Conservation (phyloP, 2,329 filamentous ascomycete species). For the Pseudocercospora ulei region DNA sequence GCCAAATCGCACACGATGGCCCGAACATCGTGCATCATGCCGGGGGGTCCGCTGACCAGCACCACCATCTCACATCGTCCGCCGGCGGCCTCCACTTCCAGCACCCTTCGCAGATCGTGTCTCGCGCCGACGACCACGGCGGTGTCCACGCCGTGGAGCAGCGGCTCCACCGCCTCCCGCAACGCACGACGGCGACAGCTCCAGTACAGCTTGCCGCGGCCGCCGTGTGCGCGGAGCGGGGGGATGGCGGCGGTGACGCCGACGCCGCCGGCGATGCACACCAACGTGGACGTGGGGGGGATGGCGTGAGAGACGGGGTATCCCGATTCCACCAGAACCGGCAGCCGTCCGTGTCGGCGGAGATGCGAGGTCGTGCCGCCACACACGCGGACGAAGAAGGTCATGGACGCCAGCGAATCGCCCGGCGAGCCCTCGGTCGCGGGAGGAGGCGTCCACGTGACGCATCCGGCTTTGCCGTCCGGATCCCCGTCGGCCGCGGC, state of each 20-base stretch:
- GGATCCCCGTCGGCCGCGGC: background rate
- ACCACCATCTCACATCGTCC: conserved; percentile 1
- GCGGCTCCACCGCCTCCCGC: conserved; percentile 21
- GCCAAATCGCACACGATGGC: background rate
- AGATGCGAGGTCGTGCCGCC: conserved; percentile 33
- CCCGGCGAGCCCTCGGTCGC: conserved; percentile 22
- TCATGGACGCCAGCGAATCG: conserved; percentile 13
- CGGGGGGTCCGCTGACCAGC: conserved; percentile 37
- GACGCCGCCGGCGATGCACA: conserved; percentile 42
- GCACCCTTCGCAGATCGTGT: background rate
- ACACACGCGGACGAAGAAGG: conserved; percentile 32
- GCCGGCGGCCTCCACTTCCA: background rate
- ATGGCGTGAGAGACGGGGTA: conserved; percentile 26
- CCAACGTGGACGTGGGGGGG: conserved; percentile 27
- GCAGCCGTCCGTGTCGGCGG: background rate
- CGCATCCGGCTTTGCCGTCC: background rate
- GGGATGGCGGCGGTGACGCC: conserved; percentile 42
- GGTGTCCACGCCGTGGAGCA: conserved; percentile 2
- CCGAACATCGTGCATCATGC: conserved; percentile 22
- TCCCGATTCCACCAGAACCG: conserved; percentile 36
- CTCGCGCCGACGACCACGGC: conserved; percentile 5
- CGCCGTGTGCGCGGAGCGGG: conserved; percentile 28
- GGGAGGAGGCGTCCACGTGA: background rate
- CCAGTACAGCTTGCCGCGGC: conserved; percentile 35
- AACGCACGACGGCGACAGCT: conserved; percentile 29